Conservation (phyloP, 805 yeast genomes). For the Kodamaea lidongshanica region DNA sequence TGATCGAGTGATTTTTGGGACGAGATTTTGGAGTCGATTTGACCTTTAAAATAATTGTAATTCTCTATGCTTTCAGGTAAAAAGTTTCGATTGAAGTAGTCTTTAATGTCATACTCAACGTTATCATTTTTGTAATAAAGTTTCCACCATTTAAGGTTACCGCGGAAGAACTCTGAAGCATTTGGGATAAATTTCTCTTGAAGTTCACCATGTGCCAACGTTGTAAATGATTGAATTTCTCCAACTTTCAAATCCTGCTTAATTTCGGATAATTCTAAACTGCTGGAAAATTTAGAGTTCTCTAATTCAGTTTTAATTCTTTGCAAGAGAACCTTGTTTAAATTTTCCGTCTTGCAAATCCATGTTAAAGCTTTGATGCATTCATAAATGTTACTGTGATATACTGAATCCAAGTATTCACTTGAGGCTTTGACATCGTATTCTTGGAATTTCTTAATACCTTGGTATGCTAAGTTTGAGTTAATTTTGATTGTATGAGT, state of each 20-base stretch:
- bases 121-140: slow-evolving; percentile 38
- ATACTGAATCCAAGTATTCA: slow-evolving; percentile 23
- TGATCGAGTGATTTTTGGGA: slow-evolving; percentile 1
- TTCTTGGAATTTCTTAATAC: slow-evolving; percentile 24
- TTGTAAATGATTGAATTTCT: slow-evolving; percentile 24
- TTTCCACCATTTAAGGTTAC: slow-evolving; percentile 35
- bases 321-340: slow-evolving; percentile 18
- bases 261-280: slow-evolving; percentile 12
- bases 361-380: slow-evolving; percentile 25
- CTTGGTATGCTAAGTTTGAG: slow-evolving; percentile 20
- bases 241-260: slow-evolving; percentile 18
- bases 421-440: slow-evolving; percentile 28
- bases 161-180: slow-evolving; percentile 24
- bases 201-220: slow-evolving; percentile 30
- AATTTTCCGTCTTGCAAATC: slow-evolving; percentile 19
- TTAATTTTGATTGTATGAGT: slow-evolving; percentile 30
- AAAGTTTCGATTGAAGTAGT: slow-evolving; percentile 28
- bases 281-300: slow-evolving; percentile 10
- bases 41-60: slow-evolving; percentile 34
- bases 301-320: slow-evolving; percentile 12
- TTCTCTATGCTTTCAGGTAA: slow-evolving; percentile 35
- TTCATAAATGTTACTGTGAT: slow-evolving; percentile 32
- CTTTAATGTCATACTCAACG: slow-evolving; percentile 38
- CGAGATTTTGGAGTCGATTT: slow-evolving; percentile 22
- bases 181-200: slow-evolving; percentile 30